Evolutionary conservation across 2,329 filamentous ascomycete genomes (phyloP), one percentile per base, ranked within the genome.

Genomic region (Sporothrix schenckii): DNA sequence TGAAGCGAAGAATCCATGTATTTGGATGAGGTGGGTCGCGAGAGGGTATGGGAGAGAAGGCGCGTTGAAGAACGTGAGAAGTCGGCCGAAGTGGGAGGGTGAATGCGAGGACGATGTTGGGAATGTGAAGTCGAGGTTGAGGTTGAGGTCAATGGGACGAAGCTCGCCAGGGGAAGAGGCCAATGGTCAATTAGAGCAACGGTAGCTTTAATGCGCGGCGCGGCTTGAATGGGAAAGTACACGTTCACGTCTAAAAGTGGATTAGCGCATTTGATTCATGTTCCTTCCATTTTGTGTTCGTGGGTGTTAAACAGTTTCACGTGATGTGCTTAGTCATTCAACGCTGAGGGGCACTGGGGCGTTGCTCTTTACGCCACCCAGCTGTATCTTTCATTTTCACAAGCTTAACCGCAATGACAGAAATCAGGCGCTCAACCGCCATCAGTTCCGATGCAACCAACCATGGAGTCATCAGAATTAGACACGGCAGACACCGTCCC

Each of bases 1-100:
- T 91, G 89, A 81, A 97, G 85, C 85, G 92, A 92, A 78, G 89
- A 88, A 87, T 91, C 90, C 89, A 92, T 92, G 83, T 84, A 85
- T 77, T 74, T 74, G 66, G 69, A 72, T 70, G 54, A 63, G 61
- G 61, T 49, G 47, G 67, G 52, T 21, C 19, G 27, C 11, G 60
- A 54, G 44, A 21, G 47, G 19, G 68, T 27, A 30, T 21, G 4
- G 10, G 16, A 10, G 11, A 13, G 27, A 21, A 39, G 52, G 44
- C 14, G 41, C 11, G 41, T 44, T 5, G 41, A 14, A 44, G 41
- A 44, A 27, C 11, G n/a, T 6, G 24, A 56, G 24, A 34, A 13
- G n/a, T 14, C 21, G 27, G 13, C 21, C 30, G 49, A 3, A 21
- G 53, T 16, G 3, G 41, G 11, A 44, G n/a, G 66, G 21, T 16